Percentiles rank a stretch among this genome's conserved stretches.
Evolutionary conservation across 257 asterid genomes (phyloP).

Genomic region (Solanum lignicaule): DNA sequence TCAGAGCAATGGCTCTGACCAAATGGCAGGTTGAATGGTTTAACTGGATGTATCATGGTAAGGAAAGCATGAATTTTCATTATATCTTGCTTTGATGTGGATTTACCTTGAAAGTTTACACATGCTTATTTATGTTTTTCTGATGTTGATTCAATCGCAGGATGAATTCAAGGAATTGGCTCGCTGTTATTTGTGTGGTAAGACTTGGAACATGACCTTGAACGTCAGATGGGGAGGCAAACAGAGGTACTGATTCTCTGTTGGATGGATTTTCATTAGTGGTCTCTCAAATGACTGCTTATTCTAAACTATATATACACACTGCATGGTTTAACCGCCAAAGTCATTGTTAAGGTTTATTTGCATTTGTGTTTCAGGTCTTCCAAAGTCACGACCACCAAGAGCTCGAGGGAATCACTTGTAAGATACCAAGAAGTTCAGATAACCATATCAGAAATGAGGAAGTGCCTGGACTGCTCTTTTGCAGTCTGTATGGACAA

Average conservation of each 20-base stretch:
- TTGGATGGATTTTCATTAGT: background rate
- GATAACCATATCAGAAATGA: background rate
- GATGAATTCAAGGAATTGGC: conserved; percentile 9
- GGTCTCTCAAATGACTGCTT: background rate
- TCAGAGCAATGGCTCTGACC: conserved; percentile 18
- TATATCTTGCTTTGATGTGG: background rate
- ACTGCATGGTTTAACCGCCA: background rate
- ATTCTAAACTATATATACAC: background rate
- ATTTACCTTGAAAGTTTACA: background rate
- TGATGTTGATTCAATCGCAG: background rate
- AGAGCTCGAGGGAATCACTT: background rate
- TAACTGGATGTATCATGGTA: conserved; percentile 5
- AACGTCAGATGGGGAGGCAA: background rate
- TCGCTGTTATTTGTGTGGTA: conserved; percentile 3
- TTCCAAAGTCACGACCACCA: conserved; percentile 8
- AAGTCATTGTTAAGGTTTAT: background rate
- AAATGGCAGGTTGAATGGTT: conserved; percentile 18
- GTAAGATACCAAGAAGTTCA: conserved; percentile 3
- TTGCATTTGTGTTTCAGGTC: conserved; percentile 9
- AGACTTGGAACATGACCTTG: conserved; percentile 19
- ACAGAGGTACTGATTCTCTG: conserved; percentile 3
- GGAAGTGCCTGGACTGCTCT: conserved; percentile 10
- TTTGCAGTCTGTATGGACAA: background rate
- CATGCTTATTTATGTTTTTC: background rate
- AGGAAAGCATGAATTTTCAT: background rate